Evolutionary conservation across 768 basidiomycete species (phyloP).

Genomic region (Tulasnella sp.): DNA sequence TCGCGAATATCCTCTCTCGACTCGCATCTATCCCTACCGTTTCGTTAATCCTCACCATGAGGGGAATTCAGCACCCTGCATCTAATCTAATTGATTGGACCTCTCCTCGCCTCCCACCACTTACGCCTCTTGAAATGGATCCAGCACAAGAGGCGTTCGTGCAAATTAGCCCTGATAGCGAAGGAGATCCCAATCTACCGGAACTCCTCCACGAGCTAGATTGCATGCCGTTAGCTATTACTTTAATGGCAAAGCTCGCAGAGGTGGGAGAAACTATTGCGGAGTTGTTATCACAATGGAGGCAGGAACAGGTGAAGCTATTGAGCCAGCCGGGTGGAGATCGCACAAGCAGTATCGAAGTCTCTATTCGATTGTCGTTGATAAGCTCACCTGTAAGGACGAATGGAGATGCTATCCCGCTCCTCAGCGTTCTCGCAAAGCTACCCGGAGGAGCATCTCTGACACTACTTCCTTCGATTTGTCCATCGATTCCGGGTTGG

Average conservation of each 20-base stretch:
- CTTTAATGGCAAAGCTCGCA: not conserved
- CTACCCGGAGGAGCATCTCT: not conserved
- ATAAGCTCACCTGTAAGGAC: not conserved
- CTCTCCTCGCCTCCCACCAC: not conserved
- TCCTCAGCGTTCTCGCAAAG: not conserved
- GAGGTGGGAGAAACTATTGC: not conserved
- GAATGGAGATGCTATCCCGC: not conserved
- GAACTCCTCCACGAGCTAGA: not conserved
- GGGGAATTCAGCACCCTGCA: conserved; percentile 11
- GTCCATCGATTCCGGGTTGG: not conserved
- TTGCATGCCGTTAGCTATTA: not conserved
- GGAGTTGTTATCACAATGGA: not conserved
- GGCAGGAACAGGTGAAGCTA: not conserved
- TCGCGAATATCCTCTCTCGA: conserved; percentile 22
- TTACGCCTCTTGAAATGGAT: conserved; percentile 13
- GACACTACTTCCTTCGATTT: not conserved
- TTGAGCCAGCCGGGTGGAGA: not conserved
- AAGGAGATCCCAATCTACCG: not conserved
- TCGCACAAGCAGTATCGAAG: not conserved
- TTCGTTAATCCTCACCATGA: conserved; percentile 28
- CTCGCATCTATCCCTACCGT: conserved; percentile 23
- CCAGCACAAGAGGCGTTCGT: not conserved
- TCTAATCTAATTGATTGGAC: conserved; percentile 2
- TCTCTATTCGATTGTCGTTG: not conserved
- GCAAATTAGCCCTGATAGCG: not conserved